Base-by-base conservation (phyloP, 75 land plant genomes). In the Pinus taeda region DNA sequence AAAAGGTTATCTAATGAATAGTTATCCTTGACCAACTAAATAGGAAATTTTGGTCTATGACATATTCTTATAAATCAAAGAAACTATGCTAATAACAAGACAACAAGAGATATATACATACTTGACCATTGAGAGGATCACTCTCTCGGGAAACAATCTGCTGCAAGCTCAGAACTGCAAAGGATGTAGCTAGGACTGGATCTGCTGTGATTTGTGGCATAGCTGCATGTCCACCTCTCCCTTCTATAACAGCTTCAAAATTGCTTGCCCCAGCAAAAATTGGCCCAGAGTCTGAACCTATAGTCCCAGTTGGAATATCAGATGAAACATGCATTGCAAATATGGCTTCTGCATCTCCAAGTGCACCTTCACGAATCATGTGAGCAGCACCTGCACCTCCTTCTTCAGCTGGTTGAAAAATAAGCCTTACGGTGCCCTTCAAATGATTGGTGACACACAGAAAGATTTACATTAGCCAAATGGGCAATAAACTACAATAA, bases 321-420 rank as follows among this genome's bases (percentile, higher is more conserved):
- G 42, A 12, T 79, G 62, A 69, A 80, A 89, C 77, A 77, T 95
- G 98, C 85, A 91, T 89, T 12, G 83, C 93, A 79, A 93, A 95
- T 71, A 95, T 95, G 24, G 89, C 92, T 75, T 88, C 82, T 42
- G 93, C 88, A 69, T 90, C 82, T 56, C 91, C 90, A 49, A 95
- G 90, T 72, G 96, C 93, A 39, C 96, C 94, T 71, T 91, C 93
- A 33, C 86, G 86, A 36, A 91, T 90, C 98, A 93, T 95, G 69
- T 80, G 78, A 76, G 75, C 79, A 12, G 96, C 98, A 70, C 98
- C 98, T 11, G 85, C 92, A 64, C 81, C 86, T 20, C 90, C 98
- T 81, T 95, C 98, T 84, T 94, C 95, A 58, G 88, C 97, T 18
- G 97, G 96, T 78, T 94, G 97, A 66, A 94, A 94, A 72, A 94